Evolutionary conservation across 129 eudicot species (phyloP).

Genomic region (Rutidosis leptorrhynchoides): DNA sequence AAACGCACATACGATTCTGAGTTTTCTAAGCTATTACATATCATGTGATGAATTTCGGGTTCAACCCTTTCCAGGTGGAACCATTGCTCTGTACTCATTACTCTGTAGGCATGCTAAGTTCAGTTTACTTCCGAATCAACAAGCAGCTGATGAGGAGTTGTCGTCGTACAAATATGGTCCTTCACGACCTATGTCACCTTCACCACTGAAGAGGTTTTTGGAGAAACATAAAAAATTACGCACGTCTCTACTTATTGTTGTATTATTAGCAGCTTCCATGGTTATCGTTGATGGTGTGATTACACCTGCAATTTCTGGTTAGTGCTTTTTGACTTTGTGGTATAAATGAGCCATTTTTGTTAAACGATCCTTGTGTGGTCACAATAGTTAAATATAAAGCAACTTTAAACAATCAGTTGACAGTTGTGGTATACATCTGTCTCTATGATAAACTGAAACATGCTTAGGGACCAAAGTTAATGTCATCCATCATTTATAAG

Average conservation of each 20-base stretch:
- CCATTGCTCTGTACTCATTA: slow-evolving; percentile 88
- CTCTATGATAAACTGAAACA: not conserved
- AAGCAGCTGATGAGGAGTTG: slow-evolving; percentile 95
- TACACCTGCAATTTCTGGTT: slow-evolving; percentile 90
- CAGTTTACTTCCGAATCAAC: slow-evolving; percentile 88
- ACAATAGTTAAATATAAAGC: not conserved
- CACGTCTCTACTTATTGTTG: slow-evolving; percentile 62
- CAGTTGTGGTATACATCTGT: not conserved
- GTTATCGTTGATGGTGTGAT: slow-evolving; percentile 89
- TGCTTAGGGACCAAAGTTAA: not conserved
- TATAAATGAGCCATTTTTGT: not conserved
- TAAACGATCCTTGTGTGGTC: not conserved
- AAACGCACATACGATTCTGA: not conserved
- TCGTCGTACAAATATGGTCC: slow-evolving; percentile 68
- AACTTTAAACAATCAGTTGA: too few species aligned
- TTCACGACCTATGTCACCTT: slow-evolving; percentile 38
- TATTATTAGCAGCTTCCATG: slow-evolving; percentile 83
- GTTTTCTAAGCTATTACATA: not conserved
- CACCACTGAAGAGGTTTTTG: slow-evolving; percentile 55
- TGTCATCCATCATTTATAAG: not conserved
- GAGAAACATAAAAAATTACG: slow-evolving; percentile 68
- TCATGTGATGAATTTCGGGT: slow-evolving; percentile 5
- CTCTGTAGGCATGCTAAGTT: slow-evolving; percentile 91
- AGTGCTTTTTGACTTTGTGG: slow-evolving; percentile 12
- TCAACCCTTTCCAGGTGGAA: slow-evolving; percentile 61